phyloP scores from a whole-genome alignment of 2,329 filamentous ascomycete species.

The Endocalyx cinctus region DNA sequence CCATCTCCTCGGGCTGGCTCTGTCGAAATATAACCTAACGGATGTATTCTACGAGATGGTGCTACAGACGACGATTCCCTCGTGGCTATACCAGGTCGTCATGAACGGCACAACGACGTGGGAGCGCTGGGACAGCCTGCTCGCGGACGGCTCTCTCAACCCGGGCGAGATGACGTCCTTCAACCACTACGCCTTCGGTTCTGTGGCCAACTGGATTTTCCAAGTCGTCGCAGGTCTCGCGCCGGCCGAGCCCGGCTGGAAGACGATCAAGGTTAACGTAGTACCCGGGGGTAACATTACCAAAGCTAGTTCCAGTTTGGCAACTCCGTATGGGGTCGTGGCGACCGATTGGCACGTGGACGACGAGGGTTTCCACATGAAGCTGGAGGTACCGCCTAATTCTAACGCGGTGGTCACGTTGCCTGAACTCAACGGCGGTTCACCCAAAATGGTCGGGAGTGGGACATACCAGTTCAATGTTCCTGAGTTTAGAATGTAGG shows the following conservation, averaged over 20 bases:
- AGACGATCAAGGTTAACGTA: slow-evolving; percentile 29
- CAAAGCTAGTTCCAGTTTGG: slow-evolving; percentile 22
- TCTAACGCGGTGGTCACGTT: slow-evolving; percentile 16
- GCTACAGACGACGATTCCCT: slow-evolving; percentile 37
- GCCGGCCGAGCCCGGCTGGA: slow-evolving; percentile 36
- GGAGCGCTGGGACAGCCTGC: slow-evolving; percentile 47
- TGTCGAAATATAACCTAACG: slow-evolving; percentile 22
- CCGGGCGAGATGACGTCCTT: slow-evolving; percentile 44
- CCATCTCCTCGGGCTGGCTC: slow-evolving; percentile 30
- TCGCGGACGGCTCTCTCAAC: slow-evolving; percentile 39
- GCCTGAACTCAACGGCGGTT: slow-evolving; percentile 10
- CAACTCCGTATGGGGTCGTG: slow-evolving; percentile 29
- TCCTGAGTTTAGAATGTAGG: too few relatives aligned
- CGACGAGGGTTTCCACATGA: slow-evolving; percentile 15
- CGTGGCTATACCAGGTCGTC: slow-evolving; percentile 44
- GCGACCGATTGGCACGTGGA: slow-evolving; percentile 23
- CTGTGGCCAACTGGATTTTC: slow-evolving; percentile 44
- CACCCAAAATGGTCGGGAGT: slow-evolving; percentile 15
- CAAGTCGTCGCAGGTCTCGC: slow-evolving; percentile 36
- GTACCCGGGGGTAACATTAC: slow-evolving; percentile 33
- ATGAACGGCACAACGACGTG: slow-evolving; percentile 44
- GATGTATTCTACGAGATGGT: slow-evolving; percentile 43
- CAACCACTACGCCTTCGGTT: slow-evolving; percentile 47
- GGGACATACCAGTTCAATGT: slow-evolving; percentile 15
- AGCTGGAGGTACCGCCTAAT: slow-evolving; percentile 20